Evolutionary conservation across 2,329 filamentous ascomycete species (phyloP).

Genomic region (Cryphonectria parasitica): DNA sequence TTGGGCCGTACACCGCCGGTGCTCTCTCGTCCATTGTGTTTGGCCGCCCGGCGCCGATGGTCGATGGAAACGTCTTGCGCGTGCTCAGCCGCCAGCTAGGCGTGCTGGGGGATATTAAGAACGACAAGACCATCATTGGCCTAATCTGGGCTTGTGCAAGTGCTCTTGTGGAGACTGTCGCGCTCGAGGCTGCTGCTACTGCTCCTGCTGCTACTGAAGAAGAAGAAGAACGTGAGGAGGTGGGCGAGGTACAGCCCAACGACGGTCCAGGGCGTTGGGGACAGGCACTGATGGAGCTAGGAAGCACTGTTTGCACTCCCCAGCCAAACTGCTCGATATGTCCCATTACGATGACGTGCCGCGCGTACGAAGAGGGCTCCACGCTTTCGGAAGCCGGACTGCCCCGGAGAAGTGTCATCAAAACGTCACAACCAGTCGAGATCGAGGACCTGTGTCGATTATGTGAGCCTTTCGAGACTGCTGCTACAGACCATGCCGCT

Average conservation of each 20-base stretch:
- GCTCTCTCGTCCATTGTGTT: conserved; percentile 67
- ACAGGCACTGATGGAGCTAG: conserved; percentile 68
- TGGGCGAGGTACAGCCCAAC: conserved; percentile 39
- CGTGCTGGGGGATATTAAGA: conserved; percentile 59
- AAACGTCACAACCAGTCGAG: conserved; percentile 38
- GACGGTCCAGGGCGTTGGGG: conserved; percentile 64
- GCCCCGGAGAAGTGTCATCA: neutral
- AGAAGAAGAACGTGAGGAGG: conserved; percentile 21
- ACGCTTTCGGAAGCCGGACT: conserved; percentile 35
- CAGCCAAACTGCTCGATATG: conserved; percentile 59
- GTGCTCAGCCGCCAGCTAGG: conserved; percentile 65
- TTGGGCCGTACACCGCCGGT: conserved; percentile 66
- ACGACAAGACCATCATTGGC: conserved; percentile 56
- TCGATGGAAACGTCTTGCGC: conserved; percentile 66
- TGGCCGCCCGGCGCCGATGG: conserved; percentile 61
- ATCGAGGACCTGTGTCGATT: conserved; percentile 56
- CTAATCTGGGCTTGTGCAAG: conserved; percentile 62
- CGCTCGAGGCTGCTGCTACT: conserved; percentile 40
- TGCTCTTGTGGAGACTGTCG: conserved; percentile 56
- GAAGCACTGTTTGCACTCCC: conserved; percentile 64
- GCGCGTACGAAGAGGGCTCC: conserved; percentile 53
- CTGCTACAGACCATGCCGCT: conserved; percentile 31
- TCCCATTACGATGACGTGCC: conserved; percentile 55
- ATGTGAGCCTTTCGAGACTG: conserved; percentile 52
- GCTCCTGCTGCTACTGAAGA: conserved; percentile 29